Evolutionary conservation across 805 yeast species (phyloP).

Genomic region (Pichia pseudocactophila): DNA sequence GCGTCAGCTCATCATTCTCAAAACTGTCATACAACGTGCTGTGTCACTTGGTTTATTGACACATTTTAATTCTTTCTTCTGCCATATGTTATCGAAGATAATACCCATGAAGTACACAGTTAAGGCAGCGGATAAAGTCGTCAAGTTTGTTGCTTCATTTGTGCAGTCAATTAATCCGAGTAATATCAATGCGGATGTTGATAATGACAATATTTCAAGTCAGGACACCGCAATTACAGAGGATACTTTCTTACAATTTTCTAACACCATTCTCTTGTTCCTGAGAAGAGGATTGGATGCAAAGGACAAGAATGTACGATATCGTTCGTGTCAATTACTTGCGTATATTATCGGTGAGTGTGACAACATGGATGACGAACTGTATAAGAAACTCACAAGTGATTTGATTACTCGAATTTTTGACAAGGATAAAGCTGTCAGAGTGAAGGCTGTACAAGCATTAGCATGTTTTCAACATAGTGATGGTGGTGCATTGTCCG

Average conservation of each 20-base stretch:
- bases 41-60: conserved; percentile 42
- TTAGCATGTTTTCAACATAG: conserved; percentile 66
- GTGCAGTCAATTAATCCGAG: conserved; percentile 38
- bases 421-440: conserved; percentile 68
- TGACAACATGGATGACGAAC: conserved; percentile 65
- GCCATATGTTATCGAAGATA: conserved; percentile 53
- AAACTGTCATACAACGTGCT: conserved; percentile 49
- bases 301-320: conserved; percentile 67
- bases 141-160: conserved; percentile 55
- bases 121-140: conserved; percentile 63
- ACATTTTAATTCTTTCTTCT: conserved; percentile 51
- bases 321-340: conserved; percentile 66
- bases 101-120: conserved; percentile 64
- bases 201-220: conserved; percentile 26
- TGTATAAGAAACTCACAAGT: conserved; percentile 54
- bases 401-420: conserved; percentile 54
- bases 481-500: conserved; percentile 35
- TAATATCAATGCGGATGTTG: conserved; percentile 24
- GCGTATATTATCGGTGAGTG: conserved; percentile 64
- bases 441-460: conserved; percentile 80
- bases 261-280: conserved; percentile 2
- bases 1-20: conserved; percentile 57
- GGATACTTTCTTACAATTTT: conserved; percentile 44
- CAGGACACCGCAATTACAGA: conserved; percentile 48
- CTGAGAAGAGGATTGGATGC: conserved; percentile 73